Evolutionary conservation across 495 filamentous ascomycete species (phyloP).

Genomic region (Penicillium steckii): DNA sequence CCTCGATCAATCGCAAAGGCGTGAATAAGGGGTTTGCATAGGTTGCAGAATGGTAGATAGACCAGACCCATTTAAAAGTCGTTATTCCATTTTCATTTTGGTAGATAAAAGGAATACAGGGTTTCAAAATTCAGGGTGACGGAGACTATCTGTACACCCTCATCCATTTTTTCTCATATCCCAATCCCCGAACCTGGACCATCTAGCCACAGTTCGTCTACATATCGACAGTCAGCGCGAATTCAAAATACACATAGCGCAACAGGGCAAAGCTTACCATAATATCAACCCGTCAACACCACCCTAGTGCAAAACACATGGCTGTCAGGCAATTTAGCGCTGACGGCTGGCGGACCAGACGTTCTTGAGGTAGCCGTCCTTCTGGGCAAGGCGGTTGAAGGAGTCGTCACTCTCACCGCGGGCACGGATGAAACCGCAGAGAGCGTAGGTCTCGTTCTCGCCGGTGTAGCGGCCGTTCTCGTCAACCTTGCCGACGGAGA

Average conservation of each 20-base stretch:
- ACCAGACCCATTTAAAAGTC: conserved; percentile 29
- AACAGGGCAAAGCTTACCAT: conserved; percentile 23
- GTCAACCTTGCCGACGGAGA: conserved; percentile 87
- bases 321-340: conserved; percentile 50
- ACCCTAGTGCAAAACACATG: conserved; percentile 17
- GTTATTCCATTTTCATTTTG: conserved; percentile 36
- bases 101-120: conserved; percentile 35
- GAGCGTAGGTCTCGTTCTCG: conserved; percentile 95
- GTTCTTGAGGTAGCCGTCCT: conserved; percentile 91
- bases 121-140: conserved; percentile 21
- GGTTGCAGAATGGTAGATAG: conserved; percentile 16
- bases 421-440: conserved; percentile 95
- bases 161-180: conserved; percentile 22
- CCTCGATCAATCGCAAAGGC: conserved; percentile 13
- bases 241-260: not conserved
- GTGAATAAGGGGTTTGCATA: conserved; percentile 12
- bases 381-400: conserved; percentile 91
- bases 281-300: conserved; percentile 33
- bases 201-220: conserved; percentile 31
- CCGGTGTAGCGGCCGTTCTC: conserved; percentile 95
- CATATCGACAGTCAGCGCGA: not conserved
- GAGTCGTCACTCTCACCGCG: conserved; percentile 98
- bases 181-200: conserved; percentile 33
- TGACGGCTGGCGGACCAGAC: conserved; percentile 82
- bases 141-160: conserved; percentile 23